Evolutionary conservation across 768 basidiomycete genomes (phyloP).

Genomic region (Tubosaeta brunneosetosa): DNA sequence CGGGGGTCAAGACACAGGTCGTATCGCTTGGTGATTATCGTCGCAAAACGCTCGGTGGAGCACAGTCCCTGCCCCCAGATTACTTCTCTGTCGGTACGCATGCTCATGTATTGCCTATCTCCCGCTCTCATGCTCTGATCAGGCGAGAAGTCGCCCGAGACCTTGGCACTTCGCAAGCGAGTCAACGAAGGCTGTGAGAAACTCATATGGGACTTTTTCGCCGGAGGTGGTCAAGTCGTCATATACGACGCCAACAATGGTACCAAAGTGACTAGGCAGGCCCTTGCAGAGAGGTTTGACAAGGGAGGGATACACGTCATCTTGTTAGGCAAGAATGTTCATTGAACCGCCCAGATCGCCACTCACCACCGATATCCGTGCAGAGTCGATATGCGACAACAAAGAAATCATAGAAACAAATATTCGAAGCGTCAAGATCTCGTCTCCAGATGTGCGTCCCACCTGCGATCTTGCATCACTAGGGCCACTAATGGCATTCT

Average conservation of each 20-base stretch:
- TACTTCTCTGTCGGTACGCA: slow-evolving; percentile 79
- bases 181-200: slow-evolving; percentile 84
- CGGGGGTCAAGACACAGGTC: slow-evolving; percentile 94
- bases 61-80: slow-evolving; percentile 83
- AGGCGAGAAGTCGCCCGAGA: slow-evolving; percentile 81
- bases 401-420: slow-evolving; percentile 91
- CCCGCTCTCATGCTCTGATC: slow-evolving; percentile 3
- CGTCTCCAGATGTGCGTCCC: slow-evolving; percentile 85
- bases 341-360: not conserved
- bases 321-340: slow-evolving; percentile 65
- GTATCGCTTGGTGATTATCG: slow-evolving; percentile 95
- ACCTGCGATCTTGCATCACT: not conserved
- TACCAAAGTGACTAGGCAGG: slow-evolving; percentile 57
- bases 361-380: slow-evolving; percentile 7
- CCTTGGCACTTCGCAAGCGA: slow-evolving; percentile 66
- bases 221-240: slow-evolving; percentile 85
- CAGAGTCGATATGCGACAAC: slow-evolving; percentile 90
- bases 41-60: slow-evolving; percentile 82
- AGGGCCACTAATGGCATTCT: not conserved
- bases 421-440: slow-evolving; percentile 95
- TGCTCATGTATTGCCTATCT: rapidly evolving
- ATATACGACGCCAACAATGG: slow-evolving; percentile 99
- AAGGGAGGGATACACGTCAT: slow-evolving; percentile 87
- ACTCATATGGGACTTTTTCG: slow-evolving; percentile 85
- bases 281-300: slow-evolving; percentile 81